Evolutionary conservation across 1,139 yeast genomes (phyloP).

Genomic region (Saccharomyces hybrid): DNA sequence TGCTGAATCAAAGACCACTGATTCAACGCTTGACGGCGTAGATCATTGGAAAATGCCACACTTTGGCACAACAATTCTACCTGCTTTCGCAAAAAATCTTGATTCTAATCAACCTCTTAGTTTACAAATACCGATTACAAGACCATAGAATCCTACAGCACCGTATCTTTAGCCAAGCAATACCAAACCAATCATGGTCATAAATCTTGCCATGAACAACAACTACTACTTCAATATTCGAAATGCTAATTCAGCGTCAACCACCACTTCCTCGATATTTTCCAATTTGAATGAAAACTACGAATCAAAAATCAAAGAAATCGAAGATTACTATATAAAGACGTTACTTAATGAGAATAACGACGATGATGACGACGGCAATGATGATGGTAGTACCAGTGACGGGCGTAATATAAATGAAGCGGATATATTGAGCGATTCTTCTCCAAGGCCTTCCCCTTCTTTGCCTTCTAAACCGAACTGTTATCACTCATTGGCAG

Average conservation of each 20-base stretch:
- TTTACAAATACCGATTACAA: not conserved
- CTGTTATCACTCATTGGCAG: not conserved
- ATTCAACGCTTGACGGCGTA: not conserved
- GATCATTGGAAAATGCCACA: not conserved
- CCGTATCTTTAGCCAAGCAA: not conserved
- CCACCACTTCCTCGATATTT: conserved; percentile 24
- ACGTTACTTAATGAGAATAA: conserved; percentile 25
- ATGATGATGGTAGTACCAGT: not conserved
- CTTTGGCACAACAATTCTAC: not conserved
- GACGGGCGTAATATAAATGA: not conserved
- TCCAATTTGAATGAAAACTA: conserved; percentile 21
- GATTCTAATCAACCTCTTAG: not conserved
- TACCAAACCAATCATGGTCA: not conserved
- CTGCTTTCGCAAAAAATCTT: not conserved
- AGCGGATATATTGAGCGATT: not conserved
- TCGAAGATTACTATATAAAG: conserved; percentile 31
- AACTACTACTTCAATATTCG: not conserved
- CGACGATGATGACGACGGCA: not conserved
- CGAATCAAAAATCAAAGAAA: conserved; percentile 24
- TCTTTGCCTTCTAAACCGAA: not conserved
- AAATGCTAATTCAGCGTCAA: conserved; percentile 4
- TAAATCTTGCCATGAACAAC: conserved; percentile 4
- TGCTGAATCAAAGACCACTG: not conserved
- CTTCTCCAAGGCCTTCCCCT: not conserved
- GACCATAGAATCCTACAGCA: not conserved